A percentile compares a stretch with the other conserved stretches of the same genome.
These are phyloP conservation scores for Punica granatum DNA, from an alignment of 345 rosid genomes.

Conservation along the genomic window DNA sequence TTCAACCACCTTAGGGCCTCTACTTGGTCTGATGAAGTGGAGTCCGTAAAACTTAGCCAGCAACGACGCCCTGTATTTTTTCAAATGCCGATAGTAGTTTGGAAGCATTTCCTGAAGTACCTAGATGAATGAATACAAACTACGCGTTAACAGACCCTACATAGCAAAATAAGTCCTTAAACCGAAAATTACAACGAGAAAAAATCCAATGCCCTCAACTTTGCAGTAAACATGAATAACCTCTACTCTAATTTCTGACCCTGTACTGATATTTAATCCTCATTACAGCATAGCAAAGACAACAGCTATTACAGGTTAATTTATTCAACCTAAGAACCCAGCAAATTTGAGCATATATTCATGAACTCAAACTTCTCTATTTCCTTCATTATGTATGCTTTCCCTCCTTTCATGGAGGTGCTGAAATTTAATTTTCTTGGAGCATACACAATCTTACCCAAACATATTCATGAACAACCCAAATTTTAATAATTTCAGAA, in stretches of 20 bases:
- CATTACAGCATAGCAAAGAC: too few species aligned
- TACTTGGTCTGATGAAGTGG: constrained; percentile 38
- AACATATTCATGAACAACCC: neutral
- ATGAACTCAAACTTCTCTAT: neutral
- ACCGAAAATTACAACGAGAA: neutral
- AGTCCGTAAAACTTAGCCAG: constrained; percentile 42
- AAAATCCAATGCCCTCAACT: neutral
- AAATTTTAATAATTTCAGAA: neutral
- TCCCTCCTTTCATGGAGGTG: neutral
- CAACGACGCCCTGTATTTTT: constrained; percentile 24
- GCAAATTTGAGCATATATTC: too few species aligned
- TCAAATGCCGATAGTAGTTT: constrained; percentile 30
- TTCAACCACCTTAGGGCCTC: constrained; percentile 41
- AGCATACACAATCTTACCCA: neutral
- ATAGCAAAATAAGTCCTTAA: neutral
- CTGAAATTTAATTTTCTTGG: neutral
- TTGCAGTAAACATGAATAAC: neutral
- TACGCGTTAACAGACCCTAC: neutral
- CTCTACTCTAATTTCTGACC: neutral
- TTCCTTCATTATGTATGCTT: neutral
- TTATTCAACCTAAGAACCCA: too few species aligned
- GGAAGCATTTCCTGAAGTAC: constrained; percentile 39
- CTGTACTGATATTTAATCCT: too few species aligned
- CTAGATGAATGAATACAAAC: constrained; percentile 14
- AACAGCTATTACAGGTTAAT: too few species aligned